Percentiles rank a stretch among this genome's conserved stretches.
phyloP scores from a whole-genome alignment of 371 early-diverging fungal species.

The Paraphysoderma sedebokerense region DNA sequence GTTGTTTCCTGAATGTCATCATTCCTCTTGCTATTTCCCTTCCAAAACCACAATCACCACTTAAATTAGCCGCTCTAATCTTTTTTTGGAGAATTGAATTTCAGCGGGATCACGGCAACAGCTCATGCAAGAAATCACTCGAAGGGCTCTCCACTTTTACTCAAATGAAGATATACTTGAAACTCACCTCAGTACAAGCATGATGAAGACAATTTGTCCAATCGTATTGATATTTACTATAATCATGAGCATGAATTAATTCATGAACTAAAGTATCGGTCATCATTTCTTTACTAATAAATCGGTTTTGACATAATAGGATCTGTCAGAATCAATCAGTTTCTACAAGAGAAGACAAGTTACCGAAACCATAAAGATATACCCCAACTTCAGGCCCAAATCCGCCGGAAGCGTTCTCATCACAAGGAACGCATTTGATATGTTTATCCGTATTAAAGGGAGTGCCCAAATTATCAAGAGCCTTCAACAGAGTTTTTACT shows the following conservation, averaged over 20 bases:
- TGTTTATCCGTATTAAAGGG: slow-evolving; percentile 28
- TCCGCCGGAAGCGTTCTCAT: slow-evolving; percentile 55
- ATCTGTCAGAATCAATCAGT: slow-evolving; percentile 14
- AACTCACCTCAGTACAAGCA: slow-evolving; percentile 62
- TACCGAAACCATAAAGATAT: neutral
- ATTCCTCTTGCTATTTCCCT: slow-evolving; percentile 68
- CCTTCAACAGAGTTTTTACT: slow-evolving; percentile 33
- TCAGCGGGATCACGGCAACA: neutral
- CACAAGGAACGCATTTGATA: slow-evolving; percentile 69
- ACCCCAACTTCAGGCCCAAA: slow-evolving; percentile 57
- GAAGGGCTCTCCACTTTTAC: too few relatives aligned
- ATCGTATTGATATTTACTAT: slow-evolving; percentile 51
- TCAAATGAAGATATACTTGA: too few relatives aligned
- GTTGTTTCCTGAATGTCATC: slow-evolving; percentile 55
- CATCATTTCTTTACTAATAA: slow-evolving; percentile 47
- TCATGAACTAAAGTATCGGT: slow-evolving; percentile 88
- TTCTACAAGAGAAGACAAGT: too few relatives aligned
- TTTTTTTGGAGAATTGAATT: neutral
- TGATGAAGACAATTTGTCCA: slow-evolving; percentile 72
- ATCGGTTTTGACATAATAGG: slow-evolving; percentile 67
- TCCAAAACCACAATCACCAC: slow-evolving; percentile 80
- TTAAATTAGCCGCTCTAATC: slow-evolving; percentile 74
- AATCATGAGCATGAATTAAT: slow-evolving; percentile 86
- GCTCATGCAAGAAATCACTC: neutral
- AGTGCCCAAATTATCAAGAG: slow-evolving; percentile 48